A percentile compares a stretch with the other conserved stretches of the same genome.
phyloP scores from a whole-genome alignment of 129 eudicot genomes.

The Centella asiatica region DNA sequence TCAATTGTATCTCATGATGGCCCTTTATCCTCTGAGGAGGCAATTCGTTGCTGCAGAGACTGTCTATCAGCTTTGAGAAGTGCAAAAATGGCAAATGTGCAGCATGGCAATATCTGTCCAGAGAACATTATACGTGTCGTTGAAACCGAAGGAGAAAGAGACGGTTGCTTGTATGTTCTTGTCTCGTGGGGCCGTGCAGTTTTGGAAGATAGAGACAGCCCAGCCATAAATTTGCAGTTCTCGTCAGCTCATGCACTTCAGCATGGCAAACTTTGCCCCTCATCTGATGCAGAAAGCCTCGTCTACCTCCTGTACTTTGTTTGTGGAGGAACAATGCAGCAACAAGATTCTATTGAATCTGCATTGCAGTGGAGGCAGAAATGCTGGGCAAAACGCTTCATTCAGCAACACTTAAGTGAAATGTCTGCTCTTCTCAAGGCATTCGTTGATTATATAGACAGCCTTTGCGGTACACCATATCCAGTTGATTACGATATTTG shows the following conservation, averaged over 20 bases:
- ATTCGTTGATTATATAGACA: constrained; percentile 76
- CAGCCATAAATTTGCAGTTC: constrained; percentile 64
- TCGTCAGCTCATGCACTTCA: constrained; percentile 74
- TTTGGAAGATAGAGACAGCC: constrained; percentile 83
- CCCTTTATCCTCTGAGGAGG: constrained; percentile 56
- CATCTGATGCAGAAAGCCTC: constrained; percentile 82
- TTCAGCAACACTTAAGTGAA: constrained; percentile 63
- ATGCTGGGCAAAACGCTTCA: constrained; percentile 56
- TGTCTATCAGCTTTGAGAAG: constrained; percentile 65
- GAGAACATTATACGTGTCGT: constrained; percentile 46
- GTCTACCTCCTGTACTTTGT: constrained; percentile 55
- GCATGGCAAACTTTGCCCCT: constrained; percentile 79
- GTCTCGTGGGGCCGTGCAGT: constrained; percentile 90
- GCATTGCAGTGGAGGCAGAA: constrained; percentile 74
- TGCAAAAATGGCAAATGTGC: constrained; percentile 62
- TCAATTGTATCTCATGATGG: constrained; percentile 32
- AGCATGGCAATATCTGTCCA: constrained; percentile 84
- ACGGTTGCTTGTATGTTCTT: constrained; percentile 32
- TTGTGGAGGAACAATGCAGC: constrained; percentile 60
- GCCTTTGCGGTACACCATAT: constrained; percentile 76
- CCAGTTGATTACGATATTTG: constrained; percentile 74
- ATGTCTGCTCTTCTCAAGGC: constrained; percentile 72
- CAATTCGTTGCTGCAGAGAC: constrained; percentile 68
- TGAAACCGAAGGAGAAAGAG: constrained; percentile 23
- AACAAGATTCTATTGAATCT: constrained; percentile 77